phyloP scores from a whole-genome alignment of 2,329 filamentous ascomycete genomes.

The Salinomyces thailandicus region DNA sequence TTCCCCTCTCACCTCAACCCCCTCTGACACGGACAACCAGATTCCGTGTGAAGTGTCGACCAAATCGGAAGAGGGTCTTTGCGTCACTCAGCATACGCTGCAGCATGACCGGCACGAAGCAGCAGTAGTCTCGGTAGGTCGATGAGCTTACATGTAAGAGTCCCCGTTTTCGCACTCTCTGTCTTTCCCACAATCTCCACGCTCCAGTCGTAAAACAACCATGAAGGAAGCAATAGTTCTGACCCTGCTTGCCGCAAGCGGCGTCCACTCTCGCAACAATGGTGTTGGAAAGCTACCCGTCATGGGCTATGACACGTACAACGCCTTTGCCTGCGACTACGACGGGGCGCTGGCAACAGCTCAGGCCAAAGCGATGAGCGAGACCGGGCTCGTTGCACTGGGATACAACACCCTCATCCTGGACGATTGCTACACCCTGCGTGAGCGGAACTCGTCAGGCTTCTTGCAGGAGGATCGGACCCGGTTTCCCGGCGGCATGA shows the following conservation, averaged over 20 bases:
- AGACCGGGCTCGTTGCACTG: conserved; percentile 8
- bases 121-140: no score
- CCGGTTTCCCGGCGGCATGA: conserved; percentile 12
- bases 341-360: conserved; percentile 5
- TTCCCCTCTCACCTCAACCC: no score
- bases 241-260: not conserved
- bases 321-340: conserved; percentile 10
- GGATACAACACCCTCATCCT: conserved; percentile 12
- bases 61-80: no score
- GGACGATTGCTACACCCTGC: conserved; percentile 11
- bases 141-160: no score
- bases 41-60: no score
- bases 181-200: no score
- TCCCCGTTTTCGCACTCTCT: no score
- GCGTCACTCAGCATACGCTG: no score
- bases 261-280: conserved; percentile 1
- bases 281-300: conserved; percentile 10
- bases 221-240: no score
- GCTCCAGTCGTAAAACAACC: no score
- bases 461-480: conserved; percentile 8
- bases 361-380: conserved; percentile 8
- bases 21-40: no score
- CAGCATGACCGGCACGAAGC: no score
- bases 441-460: conserved; percentile 8
- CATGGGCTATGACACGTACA: conserved; percentile 14